Base-by-base conservation (phyloP, 768 basidiomycete species). In the Harrya chromipes region DNA sequence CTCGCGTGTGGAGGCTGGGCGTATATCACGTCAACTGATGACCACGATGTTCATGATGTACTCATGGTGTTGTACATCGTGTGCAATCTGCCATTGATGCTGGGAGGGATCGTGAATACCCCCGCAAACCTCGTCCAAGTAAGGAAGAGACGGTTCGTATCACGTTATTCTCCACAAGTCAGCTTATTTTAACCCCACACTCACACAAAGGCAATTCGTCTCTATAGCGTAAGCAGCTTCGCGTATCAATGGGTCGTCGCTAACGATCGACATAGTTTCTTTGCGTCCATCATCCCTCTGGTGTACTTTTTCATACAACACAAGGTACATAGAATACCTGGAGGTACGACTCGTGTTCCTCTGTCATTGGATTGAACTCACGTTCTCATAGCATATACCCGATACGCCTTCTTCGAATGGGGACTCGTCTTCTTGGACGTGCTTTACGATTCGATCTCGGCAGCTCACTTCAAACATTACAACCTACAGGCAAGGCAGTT, bases 1-100 rank as follows among this genome's bases (percentile, higher is more conserved):
- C 65, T 94, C 27, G 76, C 81, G 3, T 94, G 92, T 59, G 93
- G 90, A 27, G 91, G 93, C 23, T 95, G 92, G 92, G 90, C 94
- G 24, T 95, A 84, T 59, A 82, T 94, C 60, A 94, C 93, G 0
- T 89, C 88, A 3, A 81, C 71, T 44, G 92, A 94, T 63, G 78
- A 88, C 68, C 90, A 91, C 57, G 85, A 88, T 60, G 73, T 75
- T 13, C 93, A 95, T 69, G 93, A 95, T 63, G 69, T 92, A 33
- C 81, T 84, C 63, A 95, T 95, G 93, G 83, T 94, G 51, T 66
- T 78, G 44, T 95, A 94, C 62, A 87, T 95, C 53, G 74, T 89
- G 4, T 80, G 82, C 64, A 92, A 89, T 60, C 60, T 92, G 4
- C 93, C 93, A 4, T 95, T 91, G 91, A 95, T 94, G 92, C 57